Conservation (phyloP, 352 stramenopile genomes). For the Pythium periplocum region DNA sequence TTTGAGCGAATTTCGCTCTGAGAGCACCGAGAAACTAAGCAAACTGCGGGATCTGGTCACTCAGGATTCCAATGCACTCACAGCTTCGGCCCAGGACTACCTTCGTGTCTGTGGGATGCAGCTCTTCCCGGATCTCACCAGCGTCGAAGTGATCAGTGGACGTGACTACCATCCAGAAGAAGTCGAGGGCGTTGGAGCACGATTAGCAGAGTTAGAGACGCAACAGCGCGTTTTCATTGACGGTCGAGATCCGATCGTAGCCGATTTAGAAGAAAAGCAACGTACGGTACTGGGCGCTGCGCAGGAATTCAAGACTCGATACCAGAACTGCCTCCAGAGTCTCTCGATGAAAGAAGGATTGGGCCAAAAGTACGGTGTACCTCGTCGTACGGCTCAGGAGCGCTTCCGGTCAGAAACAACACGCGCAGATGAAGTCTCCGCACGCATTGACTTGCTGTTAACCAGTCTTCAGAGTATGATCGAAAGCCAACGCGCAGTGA, state of each 20-base stretch:
- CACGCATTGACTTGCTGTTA: slow-evolving; percentile 62
- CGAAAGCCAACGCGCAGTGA: slow-evolving; percentile 12
- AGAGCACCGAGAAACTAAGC: slow-evolving; percentile 22
- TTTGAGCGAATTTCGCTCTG: slow-evolving; percentile 34
- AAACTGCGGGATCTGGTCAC: slow-evolving; percentile 23
- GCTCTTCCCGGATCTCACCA: slow-evolving; percentile 56
- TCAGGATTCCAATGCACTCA: slow-evolving; percentile 26
- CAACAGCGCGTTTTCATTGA: slow-evolving; percentile 30
- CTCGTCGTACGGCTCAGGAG: slow-evolving; percentile 79
- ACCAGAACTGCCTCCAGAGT: slow-evolving; percentile 66
- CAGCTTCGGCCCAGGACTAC: slow-evolving; percentile 42
- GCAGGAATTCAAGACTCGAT: slow-evolving; percentile 58
- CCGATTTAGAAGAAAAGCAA: slow-evolving; percentile 28
- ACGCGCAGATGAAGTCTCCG: slow-evolving; percentile 61
- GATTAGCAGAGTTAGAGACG: slow-evolving; percentile 32
- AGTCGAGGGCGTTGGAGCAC: slow-evolving; percentile 36
- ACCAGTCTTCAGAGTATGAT: slow-evolving; percentile 38
- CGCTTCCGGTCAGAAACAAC: slow-evolving; percentile 78
- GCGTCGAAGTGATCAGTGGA: slow-evolving; percentile 53
- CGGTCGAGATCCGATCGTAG: slow-evolving; percentile 29
- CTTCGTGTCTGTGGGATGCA: slow-evolving; percentile 44
- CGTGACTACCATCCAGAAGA: slow-evolving; percentile 86
- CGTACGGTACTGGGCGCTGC: slow-evolving; percentile 23
- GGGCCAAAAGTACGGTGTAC: slow-evolving; percentile 85
- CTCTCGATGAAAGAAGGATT: slow-evolving; percentile 87